These are phyloP conservation scores for Hortiboletus flavorubellus DNA, from an alignment of 768 basidiomycete genomes.

Conservation along the genomic window DNA sequence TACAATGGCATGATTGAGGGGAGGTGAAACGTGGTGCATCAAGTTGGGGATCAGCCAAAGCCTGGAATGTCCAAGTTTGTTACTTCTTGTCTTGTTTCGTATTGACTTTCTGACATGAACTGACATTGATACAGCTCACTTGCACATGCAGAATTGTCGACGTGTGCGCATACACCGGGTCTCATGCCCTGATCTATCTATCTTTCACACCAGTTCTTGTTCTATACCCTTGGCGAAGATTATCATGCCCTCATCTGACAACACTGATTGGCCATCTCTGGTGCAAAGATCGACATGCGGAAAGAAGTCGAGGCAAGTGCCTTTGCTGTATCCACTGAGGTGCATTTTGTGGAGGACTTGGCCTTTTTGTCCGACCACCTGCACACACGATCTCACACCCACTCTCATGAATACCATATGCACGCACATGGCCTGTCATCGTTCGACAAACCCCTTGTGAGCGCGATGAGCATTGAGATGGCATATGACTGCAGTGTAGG, in stretches of 20 bases:
- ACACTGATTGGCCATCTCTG: constrained; percentile 56
- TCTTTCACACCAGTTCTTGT: constrained; percentile 81
- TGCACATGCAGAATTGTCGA: constrained; percentile 80
- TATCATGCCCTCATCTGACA: constrained; percentile 75
- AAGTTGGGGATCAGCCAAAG: constrained; percentile 7
- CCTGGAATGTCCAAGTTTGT: constrained; percentile 14
- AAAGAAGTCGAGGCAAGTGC: constrained; percentile 67
- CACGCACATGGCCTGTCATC: constrained; percentile 41
- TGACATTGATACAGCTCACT: constrained; percentile 39
- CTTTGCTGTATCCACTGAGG: constrained; percentile 28
- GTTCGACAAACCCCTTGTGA: constrained; percentile 74
- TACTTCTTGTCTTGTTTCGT: background rate
- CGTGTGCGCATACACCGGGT: constrained; percentile 52
- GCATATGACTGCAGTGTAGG: constrained; percentile 41
- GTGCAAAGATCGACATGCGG: constrained; percentile 64
- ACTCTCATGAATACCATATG: constrained; percentile 27
- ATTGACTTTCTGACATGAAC: too few species aligned
- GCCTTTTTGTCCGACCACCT: constrained; percentile 3
- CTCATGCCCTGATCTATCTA: constrained; percentile 76
- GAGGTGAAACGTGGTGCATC: constrained; percentile 40
- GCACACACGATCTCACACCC: background rate
- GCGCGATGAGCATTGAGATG: constrained; percentile 64
- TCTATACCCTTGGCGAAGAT: constrained; percentile 70
- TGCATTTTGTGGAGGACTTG: constrained; percentile 22
- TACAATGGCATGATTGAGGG: constrained; percentile 47